Base-by-base conservation (phyloP, 805 yeast genomes). In the Yarrowia sp. region DNA sequence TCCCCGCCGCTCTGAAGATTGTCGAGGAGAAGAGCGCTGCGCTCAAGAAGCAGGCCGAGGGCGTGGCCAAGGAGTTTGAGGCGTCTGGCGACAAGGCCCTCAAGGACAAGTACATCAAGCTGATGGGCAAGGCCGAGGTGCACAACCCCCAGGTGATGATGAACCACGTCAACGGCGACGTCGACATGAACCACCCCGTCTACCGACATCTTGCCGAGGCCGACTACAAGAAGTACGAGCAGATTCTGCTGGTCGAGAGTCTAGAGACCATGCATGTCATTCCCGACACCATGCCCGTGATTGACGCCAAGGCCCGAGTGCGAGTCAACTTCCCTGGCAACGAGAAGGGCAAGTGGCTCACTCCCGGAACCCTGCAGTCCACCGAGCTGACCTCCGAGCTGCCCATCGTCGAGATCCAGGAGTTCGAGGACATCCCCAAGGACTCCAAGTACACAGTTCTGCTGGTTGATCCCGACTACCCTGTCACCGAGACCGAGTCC, bases 231-330 rank as follows among this genome's bases (percentile, higher is more conserved):
- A 68, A 73, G 13, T 78, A 85, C 65, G 85, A 83, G 44, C 83
- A 84, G 73, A 87, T 90, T 89, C 71, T 90, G 58, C 77, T 86
- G 60, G 90, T 94, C 94, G 97, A 94, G 77, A 84, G 98, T 77
- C 75, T 94, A 61, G 99, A 94, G 76, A 84, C 87, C 62, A 76
- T 90, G 67, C 81, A 81, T 42, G 90, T 90, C 42, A 88, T 94
- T 63, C 99, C 99, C 14, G 99, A 94, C 72, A 92, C 98, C 3
- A 72, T 94, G 73, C 94, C 97, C 25, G 91, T 97, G 1, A 74
- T 94, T 63, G 85, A 81, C 9, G 98, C 98, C 18, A 76, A 80
- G 65, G 93, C 83, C 16, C 90, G 88, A 59, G 88, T 93, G 6
- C 78, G 82, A 46, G 70, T 94, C 46, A 84, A 84, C 74, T 92